These are phyloP conservation scores for Lobulomyces angularis DNA, from an alignment of 192 early-diverging fungal species.

Conservation along the genomic window DNA sequence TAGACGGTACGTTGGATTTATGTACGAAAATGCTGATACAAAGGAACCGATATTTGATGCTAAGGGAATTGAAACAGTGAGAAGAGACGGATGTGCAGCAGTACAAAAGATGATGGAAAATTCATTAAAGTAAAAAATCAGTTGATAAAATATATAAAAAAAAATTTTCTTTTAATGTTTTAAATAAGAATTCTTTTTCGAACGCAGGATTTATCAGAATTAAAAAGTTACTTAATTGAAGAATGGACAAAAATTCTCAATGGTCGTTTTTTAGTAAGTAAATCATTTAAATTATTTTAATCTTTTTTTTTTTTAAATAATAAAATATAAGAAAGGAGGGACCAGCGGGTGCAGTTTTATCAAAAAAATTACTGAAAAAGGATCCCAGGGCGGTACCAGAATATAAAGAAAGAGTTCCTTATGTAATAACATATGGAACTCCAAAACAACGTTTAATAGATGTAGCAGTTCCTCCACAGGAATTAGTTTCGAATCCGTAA, in stretches of 20 bases:
- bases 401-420: constrained; percentile 81
- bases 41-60: constrained; percentile 71
- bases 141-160: background rate
- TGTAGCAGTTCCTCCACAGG: constrained; percentile 55
- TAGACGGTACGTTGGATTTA: constrained; percentile 87
- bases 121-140: constrained; percentile 42
- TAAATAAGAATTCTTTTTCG: constrained; percentile 55
- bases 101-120: constrained; percentile 69
- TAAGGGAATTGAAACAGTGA: constrained; percentile 91
- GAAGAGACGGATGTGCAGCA: constrained; percentile 71
- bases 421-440: constrained; percentile 65
- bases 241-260: constrained; percentile 64
- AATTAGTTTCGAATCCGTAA: constrained; percentile 20
- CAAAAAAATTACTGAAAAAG: constrained; percentile 46
- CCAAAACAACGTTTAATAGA: constrained; percentile 56
- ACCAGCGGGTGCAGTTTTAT: constrained; percentile 64
- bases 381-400: constrained; percentile 72
- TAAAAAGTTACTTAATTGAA: constrained; percentile 60
- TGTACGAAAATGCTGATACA: constrained; percentile 53
- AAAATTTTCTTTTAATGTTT: constrained; percentile 9
- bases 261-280: constrained; percentile 42
- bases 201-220: constrained; percentile 62
- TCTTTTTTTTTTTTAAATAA: constrained; percentile 4
- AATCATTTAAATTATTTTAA: background rate
- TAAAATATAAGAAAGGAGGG: constrained; percentile 21